These are phyloP conservation scores for Fraxinus greggii DNA, from an alignment of 305 asterid genomes.

Conservation along the genomic window DNA sequence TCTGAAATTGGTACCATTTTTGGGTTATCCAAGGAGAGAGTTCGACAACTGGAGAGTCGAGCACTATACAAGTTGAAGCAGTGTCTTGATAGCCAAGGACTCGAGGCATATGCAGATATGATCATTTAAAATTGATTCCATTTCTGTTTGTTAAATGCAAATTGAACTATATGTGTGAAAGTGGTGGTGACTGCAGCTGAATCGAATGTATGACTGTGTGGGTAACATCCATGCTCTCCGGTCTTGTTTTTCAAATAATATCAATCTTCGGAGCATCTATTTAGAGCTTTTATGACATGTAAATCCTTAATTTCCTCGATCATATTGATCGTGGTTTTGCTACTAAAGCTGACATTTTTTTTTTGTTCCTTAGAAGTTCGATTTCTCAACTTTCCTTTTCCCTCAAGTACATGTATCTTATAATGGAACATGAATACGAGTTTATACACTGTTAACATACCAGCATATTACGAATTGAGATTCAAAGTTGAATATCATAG, in stretches of 20 bases:
- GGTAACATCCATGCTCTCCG: background rate
- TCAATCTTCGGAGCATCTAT: background rate
- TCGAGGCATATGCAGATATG: slow-evolving; percentile 59
- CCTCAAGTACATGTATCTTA: background rate
- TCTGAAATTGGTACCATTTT: slow-evolving; percentile 71
- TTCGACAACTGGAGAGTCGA: slow-evolving; percentile 48
- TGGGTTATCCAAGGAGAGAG: slow-evolving; percentile 64
- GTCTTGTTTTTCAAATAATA: background rate
- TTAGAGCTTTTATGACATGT: background rate
- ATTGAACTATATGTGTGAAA: background rate
- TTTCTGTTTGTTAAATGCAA: background rate
- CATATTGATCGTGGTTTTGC: background rate
- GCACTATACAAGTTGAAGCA: slow-evolving; percentile 50
- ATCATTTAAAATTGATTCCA: slow-evolving; percentile 37
- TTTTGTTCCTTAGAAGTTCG: background rate
- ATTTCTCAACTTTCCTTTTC: background rate
- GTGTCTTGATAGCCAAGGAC: slow-evolving; percentile 60
- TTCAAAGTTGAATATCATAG: too few relatives aligned
- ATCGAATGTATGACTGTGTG: background rate
- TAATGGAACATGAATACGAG: background rate
- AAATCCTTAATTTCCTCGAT: background rate
- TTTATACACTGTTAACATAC: background rate
- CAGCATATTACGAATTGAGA: background rate
- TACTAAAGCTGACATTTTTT: background rate
- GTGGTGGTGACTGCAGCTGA: background rate